Evolutionary conservation across 441 rosid genomes (phyloP).

Genomic region (Gossypium lobatum): DNA sequence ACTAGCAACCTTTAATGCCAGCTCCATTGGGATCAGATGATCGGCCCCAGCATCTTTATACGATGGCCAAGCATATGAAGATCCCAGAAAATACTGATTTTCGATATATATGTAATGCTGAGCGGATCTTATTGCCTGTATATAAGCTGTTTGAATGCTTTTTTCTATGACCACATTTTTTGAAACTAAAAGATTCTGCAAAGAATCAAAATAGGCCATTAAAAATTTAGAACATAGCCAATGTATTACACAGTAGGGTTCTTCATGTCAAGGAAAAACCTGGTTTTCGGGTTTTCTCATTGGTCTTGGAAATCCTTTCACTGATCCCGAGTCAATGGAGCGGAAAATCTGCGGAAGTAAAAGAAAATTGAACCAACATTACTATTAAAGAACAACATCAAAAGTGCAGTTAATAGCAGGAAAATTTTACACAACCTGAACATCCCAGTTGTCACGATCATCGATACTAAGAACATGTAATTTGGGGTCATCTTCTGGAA

Average conservation of each 20-base stretch:
- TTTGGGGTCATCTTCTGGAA: slow-evolving; percentile 59
- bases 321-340: slow-evolving; percentile 82
- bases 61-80: slow-evolving; percentile 72
- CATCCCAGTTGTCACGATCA: slow-evolving; percentile 81
- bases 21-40: slow-evolving; percentile 82
- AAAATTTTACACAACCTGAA: slow-evolving; percentile 54
- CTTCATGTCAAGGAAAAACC: slow-evolving; percentile 35
- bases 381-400: not conserved
- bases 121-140: slow-evolving; percentile 70
- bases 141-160: slow-evolving; percentile 74
- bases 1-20: slow-evolving; percentile 78
- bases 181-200: slow-evolving; percentile 54
- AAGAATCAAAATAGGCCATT: slow-evolving; percentile 2
- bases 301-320: slow-evolving; percentile 79
- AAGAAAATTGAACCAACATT: slow-evolving; percentile 12
- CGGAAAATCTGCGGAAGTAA: slow-evolving; percentile 59
- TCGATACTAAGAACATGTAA: slow-evolving; percentile 50
- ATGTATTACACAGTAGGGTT: not conserved
- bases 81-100: slow-evolving; percentile 72
- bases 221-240: slow-evolving; percentile 13
- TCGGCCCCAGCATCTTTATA: slow-evolving; percentile 79
- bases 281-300: slow-evolving; percentile 34
- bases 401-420: not conserved
- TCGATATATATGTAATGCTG: slow-evolving; percentile 71
- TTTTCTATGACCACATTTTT: slow-evolving; percentile 54